These are phyloP conservation scores for Cavenderia fasciculata DNA, from an alignment of 78 protist genomes.

Conservation along the genomic window DNA sequence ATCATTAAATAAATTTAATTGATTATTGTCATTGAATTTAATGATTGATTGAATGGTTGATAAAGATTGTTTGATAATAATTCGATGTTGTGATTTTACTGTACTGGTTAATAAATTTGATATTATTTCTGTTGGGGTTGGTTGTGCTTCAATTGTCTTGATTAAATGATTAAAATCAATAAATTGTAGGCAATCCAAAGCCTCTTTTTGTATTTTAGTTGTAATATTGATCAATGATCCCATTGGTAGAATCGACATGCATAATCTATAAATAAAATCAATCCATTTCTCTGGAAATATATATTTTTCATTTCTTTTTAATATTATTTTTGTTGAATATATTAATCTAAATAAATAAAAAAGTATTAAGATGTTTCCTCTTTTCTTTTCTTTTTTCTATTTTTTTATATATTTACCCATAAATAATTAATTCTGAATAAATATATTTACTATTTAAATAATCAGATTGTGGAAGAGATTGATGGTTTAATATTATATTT, in stretches of 20 bases:
- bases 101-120: background rate
- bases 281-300: background rate
- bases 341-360: constrained; percentile 6
- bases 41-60: background rate
- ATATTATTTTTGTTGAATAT: constrained; percentile 12
- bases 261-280: background rate
- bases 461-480: too few species aligned
- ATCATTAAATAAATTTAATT: background rate
- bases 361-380: background rate
- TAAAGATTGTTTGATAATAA: constrained; percentile 1
- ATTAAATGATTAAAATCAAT: constrained; percentile 5
- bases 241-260: background rate
- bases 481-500: background rate
- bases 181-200: constrained; percentile 11
- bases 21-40: background rate
- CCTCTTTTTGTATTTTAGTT: constrained; percentile 38
- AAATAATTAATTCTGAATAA: too few species aligned
- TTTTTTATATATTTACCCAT: too few species aligned
- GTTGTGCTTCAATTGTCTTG: background rate
- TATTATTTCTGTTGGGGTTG: background rate
- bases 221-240: background rate
- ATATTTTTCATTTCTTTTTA: background rate
- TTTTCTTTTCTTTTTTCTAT: too few species aligned
- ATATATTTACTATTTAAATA: too few species aligned
- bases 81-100: background rate